Percentiles rank a stretch among this genome's conserved stretches.
Evolutionary conservation across 2,329 filamentous ascomycete genomes (phyloP).

Genomic region (Dryadomyces quercivorus): DNA sequence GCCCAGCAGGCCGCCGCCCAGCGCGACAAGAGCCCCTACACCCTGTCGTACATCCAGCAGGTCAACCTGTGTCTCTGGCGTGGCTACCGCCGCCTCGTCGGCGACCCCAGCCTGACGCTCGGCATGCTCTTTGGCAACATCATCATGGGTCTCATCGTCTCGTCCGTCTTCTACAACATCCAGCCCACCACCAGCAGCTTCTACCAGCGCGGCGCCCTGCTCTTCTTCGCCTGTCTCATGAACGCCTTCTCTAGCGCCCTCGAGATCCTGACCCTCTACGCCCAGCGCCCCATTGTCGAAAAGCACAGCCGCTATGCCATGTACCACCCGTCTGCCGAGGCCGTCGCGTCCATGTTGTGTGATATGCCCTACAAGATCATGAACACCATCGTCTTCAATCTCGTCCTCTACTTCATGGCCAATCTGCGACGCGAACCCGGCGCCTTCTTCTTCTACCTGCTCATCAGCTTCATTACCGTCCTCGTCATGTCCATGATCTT

Average conservation of each 20-base stretch:
- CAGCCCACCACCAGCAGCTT: conserved; percentile 54
- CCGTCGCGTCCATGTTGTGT: conserved; percentile 70
- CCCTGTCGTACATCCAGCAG: conserved; percentile 65
- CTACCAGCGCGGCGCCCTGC: conserved; percentile 61
- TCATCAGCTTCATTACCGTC: conserved; percentile 62
- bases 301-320: conserved; percentile 83
- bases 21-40: conserved; percentile 67
- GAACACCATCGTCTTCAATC: conserved; percentile 67
- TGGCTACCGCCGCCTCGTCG: conserved; percentile 63
- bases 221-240: conserved; percentile 81
- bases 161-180: conserved; percentile 73
- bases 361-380: conserved; percentile 73
- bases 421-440: conserved; percentile 62
- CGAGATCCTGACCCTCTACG: conserved; percentile 75
- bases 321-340: conserved; percentile 85
- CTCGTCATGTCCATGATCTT: conserved; percentile 79
- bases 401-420: conserved; percentile 77
- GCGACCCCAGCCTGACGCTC: conserved; percentile 64
- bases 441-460: conserved; percentile 74
- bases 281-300: conserved; percentile 83
- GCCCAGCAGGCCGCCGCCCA: conserved; percentile 44
- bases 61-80: conserved; percentile 68
- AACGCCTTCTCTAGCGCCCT: conserved; percentile 73
- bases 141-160: conserved; percentile 63
- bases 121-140: conserved; percentile 60